phyloP scores from a whole-genome alignment of 108 stramenopile genomes.

The Chaetoceros tenuissimus region DNA sequence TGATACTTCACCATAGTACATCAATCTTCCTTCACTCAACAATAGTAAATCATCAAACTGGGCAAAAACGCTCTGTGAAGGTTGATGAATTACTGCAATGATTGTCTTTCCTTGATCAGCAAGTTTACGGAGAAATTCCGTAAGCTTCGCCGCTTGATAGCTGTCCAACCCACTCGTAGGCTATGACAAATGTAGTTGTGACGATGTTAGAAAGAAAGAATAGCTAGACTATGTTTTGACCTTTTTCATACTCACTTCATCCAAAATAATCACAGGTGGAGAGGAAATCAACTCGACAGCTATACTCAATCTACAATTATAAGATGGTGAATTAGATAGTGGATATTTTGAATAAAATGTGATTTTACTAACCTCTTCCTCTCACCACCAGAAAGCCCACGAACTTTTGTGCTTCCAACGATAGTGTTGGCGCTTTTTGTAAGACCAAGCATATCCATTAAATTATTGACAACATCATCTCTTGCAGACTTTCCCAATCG shows the following conservation, averaged over 20 bases:
- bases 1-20: slow-evolving; percentile 71
- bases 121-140: slow-evolving; percentile 58
- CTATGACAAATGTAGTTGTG: background rate
- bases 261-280: slow-evolving; percentile 70
- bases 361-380: too few species aligned
- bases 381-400: slow-evolving; percentile 84
- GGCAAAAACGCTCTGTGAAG: slow-evolving; percentile 63
- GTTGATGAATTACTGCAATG: slow-evolving; percentile 86
- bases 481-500: slow-evolving; percentile 42
- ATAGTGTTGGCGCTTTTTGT: slow-evolving; percentile 75
- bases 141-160: slow-evolving; percentile 59
- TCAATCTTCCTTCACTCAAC: slow-evolving; percentile 71
- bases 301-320: too few species aligned
- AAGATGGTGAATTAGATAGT: too few species aligned
- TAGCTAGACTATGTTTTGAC: background rate
- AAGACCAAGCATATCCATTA: slow-evolving; percentile 58
- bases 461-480: slow-evolving; percentile 42
- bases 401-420: slow-evolving; percentile 68
- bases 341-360: too few species aligned
- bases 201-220: background rate
- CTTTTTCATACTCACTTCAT: slow-evolving; percentile 62
- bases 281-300: slow-evolving; percentile 78
- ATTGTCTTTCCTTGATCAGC: slow-evolving; percentile 77
- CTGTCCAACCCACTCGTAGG: slow-evolving; percentile 65
- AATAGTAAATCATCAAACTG: slow-evolving; percentile 83